These are phyloP conservation scores for Colletotrichum kahawae DNA, from an alignment of 2,329 filamentous ascomycete genomes.

Conservation along the genomic window DNA sequence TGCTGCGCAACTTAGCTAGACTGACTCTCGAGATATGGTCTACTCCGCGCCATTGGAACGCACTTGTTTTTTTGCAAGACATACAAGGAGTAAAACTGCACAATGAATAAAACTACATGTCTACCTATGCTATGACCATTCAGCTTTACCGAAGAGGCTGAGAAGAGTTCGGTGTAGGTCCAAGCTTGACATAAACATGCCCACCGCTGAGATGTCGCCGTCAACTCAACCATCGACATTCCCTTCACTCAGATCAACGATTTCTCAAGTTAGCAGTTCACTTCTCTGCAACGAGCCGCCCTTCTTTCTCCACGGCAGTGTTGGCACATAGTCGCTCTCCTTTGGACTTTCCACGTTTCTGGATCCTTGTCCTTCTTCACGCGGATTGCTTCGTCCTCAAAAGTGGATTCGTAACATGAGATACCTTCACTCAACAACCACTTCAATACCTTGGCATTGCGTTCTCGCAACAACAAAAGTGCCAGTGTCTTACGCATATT, in stretches of 20 bases:
- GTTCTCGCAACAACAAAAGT: neutral
- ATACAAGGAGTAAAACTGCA: neutral
- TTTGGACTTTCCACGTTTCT: neutral
- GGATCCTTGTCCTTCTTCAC: neutral
- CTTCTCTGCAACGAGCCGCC: neutral
- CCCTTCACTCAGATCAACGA: neutral
- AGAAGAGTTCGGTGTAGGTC: neutral
- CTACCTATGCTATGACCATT: neutral
- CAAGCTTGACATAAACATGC: neutral
- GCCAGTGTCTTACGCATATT: neutral
- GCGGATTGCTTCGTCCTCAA: neutral
- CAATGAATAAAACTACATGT: neutral
- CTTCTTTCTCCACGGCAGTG: neutral
- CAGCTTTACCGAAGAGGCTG: accelerated
- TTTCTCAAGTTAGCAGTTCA: neutral
- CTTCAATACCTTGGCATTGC: neutral
- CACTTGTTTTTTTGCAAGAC: neutral
- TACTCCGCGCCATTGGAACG: neutral
- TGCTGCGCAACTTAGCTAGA: neutral
- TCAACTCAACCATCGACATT: neutral
- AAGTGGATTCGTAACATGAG: neutral
- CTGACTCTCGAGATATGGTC: neutral
- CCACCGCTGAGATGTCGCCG: neutral
- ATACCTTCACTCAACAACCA: neutral
- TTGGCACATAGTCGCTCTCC: neutral